Percentiles rank a stretch among this genome's conserved stretches.
Conservation (phyloP, 352 stramenopile genomes). For the Phytophthora tentaculata region DNA sequence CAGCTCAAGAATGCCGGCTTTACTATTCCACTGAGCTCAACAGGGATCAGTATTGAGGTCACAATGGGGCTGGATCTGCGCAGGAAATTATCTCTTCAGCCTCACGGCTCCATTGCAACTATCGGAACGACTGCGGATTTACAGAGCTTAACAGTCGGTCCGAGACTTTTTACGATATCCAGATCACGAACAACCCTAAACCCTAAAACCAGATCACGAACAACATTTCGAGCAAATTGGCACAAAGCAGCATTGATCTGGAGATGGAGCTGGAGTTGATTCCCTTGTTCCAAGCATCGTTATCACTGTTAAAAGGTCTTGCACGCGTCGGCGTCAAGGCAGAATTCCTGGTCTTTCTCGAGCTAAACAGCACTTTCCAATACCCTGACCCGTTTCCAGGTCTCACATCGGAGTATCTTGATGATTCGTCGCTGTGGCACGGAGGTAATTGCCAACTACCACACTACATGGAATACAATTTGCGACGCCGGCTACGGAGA, state of each 20-base stretch:
- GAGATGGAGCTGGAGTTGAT: constrained; percentile 25
- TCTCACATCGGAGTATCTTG: constrained; percentile 24
- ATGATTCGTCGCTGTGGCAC: constrained; percentile 30
- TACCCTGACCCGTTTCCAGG: constrained; percentile 25
- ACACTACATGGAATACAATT: constrained; percentile 41
- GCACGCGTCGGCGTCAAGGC: constrained; percentile 26
- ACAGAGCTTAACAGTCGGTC: constrained; percentile 19
- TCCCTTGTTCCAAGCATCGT: constrained; percentile 28
- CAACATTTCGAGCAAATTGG: constrained; percentile 30
- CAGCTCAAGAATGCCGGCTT: constrained; percentile 34
- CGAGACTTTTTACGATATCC: constrained; percentile 25
- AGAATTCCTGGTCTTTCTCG: constrained; percentile 31
- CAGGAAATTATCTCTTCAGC: constrained; percentile 30
- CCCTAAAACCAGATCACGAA: constrained; percentile 23
- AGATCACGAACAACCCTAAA: constrained; percentile 30
- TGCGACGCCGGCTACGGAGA: constrained; percentile 37
- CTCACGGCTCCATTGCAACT: constrained; percentile 25
- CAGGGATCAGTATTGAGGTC: constrained; percentile 29
- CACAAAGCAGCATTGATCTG: constrained; percentile 34
- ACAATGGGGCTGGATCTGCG: constrained; percentile 26
- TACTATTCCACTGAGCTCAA: constrained; percentile 23
- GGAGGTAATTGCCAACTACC: constrained; percentile 28
- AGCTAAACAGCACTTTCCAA: constrained; percentile 33
- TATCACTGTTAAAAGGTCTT: constrained; percentile 26
- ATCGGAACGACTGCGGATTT: constrained; percentile 18